These are phyloP conservation scores for Tillandsia leiboldiana DNA, from an alignment of 176 grass and related monocot genomes.

Conservation along the genomic window DNA sequence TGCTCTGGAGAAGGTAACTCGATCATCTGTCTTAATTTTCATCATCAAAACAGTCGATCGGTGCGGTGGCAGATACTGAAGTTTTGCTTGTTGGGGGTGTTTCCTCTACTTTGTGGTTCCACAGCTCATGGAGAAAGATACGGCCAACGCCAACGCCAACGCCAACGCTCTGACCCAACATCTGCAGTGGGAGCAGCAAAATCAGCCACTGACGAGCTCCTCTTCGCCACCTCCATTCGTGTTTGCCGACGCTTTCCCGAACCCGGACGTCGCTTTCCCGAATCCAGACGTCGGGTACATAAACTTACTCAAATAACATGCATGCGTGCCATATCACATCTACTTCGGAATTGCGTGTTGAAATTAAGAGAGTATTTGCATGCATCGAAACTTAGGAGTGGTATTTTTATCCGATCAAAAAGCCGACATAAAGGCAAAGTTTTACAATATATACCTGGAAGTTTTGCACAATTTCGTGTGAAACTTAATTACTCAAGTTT, in stretches of 20 bases:
- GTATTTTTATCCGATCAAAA: too few species aligned
- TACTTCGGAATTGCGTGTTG: background rate
- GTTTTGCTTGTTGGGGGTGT: conserved; percentile 8
- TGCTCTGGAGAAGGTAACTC: conserved; percentile 40
- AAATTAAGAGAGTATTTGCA: background rate
- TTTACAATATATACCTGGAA: too few species aligned
- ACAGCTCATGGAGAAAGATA: conserved; percentile 34
- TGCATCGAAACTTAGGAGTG: background rate
- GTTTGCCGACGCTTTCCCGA: conserved; percentile 19
- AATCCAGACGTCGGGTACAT: conserved; percentile 42
- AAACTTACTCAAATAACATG: background rate
- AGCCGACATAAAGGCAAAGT: too few species aligned
- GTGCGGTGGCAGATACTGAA: background rate
- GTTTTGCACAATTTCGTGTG: too few species aligned
- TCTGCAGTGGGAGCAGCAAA: conserved; percentile 16
- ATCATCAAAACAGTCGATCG: background rate
- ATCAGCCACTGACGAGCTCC: conserved; percentile 23
- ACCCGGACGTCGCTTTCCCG: conserved; percentile 23
- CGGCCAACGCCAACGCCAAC: conserved; percentile 20
- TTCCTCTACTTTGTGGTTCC: background rate
- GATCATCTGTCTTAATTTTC: background rate
- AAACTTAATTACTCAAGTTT: background rate
- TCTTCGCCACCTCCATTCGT: conserved; percentile 9
- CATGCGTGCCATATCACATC: background rate
- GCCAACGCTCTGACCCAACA: conserved; percentile 15